Base-by-base conservation (phyloP, 257 asterid genomes). In the Lavandula angustifolia region DNA sequence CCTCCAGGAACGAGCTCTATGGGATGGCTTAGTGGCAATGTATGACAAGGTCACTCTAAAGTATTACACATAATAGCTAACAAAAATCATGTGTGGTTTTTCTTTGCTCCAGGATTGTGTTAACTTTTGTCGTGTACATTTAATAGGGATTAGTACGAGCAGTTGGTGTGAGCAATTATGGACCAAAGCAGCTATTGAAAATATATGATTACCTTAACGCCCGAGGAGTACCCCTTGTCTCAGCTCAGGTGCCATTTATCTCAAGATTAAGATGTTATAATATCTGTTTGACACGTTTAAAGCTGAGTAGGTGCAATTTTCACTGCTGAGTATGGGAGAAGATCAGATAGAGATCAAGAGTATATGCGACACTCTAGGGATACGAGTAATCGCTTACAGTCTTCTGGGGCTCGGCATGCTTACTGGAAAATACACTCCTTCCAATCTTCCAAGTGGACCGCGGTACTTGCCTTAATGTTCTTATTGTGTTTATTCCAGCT, bases 11-110 rank as follows among this genome's bases (percentile, higher is more conserved):
- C 82, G 84, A 52, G 99, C 94, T 59, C 94, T 92, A 69, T 92
- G 99, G 99, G 95, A 89, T 80, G 99, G 99, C 75, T 84, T 92
- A 84, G 96, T 85, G 79, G 99, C 99, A 84, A 92, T 92, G 97
- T 84, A 92, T 60, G 97, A 92, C 67, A 81, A 92, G 99, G 99
- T 92, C 80, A 82, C 79, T 60, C 29, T 69, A 57, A 71, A 68
- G 44, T 68, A 22, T 18, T 51, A 18, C 11, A 62, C 16, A 13
- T 11, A 8, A 32, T 17, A 8, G 32, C 57, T 50, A 37, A 22
- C 9, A 42, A 42, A 41, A 55, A 31, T 3, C 32, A 55, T 33
- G 14, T 2, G 9, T 27, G 5, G 4, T 18, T 17, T n/a, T n/a
- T n/a, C n/a, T n/a, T n/a, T n/a, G n/a, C n/a, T n/a, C n/a, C n/a